These are phyloP conservation scores for Voacanga thouarsii DNA, from an alignment of 257 asterid genomes.

Conservation along the genomic window DNA sequence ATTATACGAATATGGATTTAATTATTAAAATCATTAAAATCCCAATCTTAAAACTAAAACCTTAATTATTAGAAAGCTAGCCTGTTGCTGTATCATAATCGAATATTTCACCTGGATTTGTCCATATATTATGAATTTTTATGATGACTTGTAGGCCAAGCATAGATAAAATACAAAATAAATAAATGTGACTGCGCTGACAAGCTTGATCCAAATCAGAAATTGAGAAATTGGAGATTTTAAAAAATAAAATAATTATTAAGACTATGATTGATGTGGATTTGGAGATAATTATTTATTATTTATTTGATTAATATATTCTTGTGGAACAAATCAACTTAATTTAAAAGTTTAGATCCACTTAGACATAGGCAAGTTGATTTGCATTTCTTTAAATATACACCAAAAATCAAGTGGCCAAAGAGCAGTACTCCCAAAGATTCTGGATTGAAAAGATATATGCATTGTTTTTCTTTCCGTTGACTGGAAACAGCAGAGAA, in stretches of 20 bases:
- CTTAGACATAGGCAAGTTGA: neutral
- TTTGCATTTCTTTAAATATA: neutral
- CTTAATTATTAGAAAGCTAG: neutral
- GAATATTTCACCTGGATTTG: constrained; percentile 5
- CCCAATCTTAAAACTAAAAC: neutral
- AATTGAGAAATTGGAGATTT: neutral
- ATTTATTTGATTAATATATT: too few relatives aligned
- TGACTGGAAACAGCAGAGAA: constrained; percentile 1
- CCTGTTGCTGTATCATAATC: neutral
- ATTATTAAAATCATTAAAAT: neutral
- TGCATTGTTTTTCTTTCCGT: too few relatives aligned
- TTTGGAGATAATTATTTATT: neutral
- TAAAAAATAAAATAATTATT: neutral
- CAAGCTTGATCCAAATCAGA: neutral
- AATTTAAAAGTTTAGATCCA: neutral
- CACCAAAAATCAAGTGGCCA: neutral
- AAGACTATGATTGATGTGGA: neutral
- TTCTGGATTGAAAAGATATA: neutral
- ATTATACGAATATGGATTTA: too few relatives aligned
- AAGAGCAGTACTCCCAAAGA: neutral
- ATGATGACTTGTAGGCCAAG: too few relatives aligned
- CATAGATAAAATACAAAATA: neutral
- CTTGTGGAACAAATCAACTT: neutral
- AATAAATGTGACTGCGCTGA: neutral
- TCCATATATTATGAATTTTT: neutral